Evolutionary conservation across 352 stramenopile species (phyloP).

Genomic region (Aphanomyces cochlioides): DNA sequence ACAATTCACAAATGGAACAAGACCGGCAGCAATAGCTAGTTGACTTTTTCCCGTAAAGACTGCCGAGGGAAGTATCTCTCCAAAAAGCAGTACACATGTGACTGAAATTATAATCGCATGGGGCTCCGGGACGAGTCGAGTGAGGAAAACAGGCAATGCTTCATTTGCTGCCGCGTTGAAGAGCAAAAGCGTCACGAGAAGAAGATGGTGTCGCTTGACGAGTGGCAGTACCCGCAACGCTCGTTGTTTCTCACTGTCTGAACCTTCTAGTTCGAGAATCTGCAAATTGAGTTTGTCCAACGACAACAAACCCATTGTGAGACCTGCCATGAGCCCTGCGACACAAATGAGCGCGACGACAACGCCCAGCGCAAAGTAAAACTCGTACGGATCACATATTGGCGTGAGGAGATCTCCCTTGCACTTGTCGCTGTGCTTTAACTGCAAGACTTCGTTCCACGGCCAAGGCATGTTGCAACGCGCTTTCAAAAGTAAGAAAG

Average conservation of each 20-base stretch:
- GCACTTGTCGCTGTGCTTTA: background rate
- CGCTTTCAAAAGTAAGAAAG: too few species aligned
- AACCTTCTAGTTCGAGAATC: slow-evolving; percentile 75
- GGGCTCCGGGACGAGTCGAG: slow-evolving; percentile 78
- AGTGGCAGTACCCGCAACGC: slow-evolving; percentile 82
- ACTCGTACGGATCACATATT: slow-evolving; percentile 58
- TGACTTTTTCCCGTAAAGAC: slow-evolving; percentile 95
- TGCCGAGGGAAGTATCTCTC: slow-evolving; percentile 94
- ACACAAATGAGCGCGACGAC: slow-evolving; percentile 49
- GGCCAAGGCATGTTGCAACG: too few species aligned
- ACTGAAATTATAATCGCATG: slow-evolving; percentile 94
- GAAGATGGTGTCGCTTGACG: slow-evolving; percentile 86
- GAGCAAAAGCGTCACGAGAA: slow-evolving; percentile 93
- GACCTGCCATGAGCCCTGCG: slow-evolving; percentile 66
- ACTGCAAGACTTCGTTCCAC: too few species aligned
- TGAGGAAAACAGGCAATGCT: slow-evolving; percentile 91
- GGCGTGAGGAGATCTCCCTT: slow-evolving; percentile 60
- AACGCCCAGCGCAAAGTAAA: slow-evolving; percentile 53
- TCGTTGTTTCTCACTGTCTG: slow-evolving; percentile 62
- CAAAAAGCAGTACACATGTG: slow-evolving; percentile 93
- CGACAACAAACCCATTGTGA: slow-evolving; percentile 71
- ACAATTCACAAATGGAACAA: slow-evolving; percentile 82
- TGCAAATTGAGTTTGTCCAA: slow-evolving; percentile 78
- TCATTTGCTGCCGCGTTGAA: slow-evolving; percentile 94
- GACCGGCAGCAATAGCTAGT: slow-evolving; percentile 75